Percentiles rank a stretch among this genome's conserved stretches.
Conservation (phyloP, 306 rosid genomes). For the Casuarina equisetifolia region DNA sequence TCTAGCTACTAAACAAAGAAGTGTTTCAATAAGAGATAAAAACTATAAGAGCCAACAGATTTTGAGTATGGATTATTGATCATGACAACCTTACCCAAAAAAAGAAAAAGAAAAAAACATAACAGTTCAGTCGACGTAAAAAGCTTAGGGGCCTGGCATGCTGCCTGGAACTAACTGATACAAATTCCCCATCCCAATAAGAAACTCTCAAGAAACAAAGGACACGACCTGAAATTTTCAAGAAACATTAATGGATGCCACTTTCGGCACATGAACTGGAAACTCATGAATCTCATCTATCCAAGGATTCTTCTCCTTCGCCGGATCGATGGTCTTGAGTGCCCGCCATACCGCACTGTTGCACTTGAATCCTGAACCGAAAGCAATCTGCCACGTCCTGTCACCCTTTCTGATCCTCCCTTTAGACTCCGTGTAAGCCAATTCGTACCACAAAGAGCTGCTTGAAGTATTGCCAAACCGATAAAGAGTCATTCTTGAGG, state of each 20-base stretch:
- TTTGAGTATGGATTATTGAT: not conserved
- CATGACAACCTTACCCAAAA: too few relatives aligned
- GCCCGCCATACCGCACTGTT: conserved; percentile 91
- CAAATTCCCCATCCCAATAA: not conserved
- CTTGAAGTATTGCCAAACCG: conserved; percentile 90
- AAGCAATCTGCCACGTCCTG: conserved; percentile 90
- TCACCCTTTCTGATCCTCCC: conserved; percentile 77
- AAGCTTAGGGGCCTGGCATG: too few relatives aligned
- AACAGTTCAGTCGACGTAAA: too few relatives aligned
- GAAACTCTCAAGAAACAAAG: not conserved
- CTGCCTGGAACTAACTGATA: too few relatives aligned
- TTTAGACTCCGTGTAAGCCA: conserved; percentile 80
- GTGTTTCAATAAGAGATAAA: not conserved
- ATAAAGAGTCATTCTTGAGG: conserved; percentile 82
- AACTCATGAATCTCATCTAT: conserved; percentile 76
- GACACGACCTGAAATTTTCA: not conserved
- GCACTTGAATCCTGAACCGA: conserved; percentile 94
- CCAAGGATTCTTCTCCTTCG: conserved; percentile 79
- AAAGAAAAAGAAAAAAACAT: too few relatives aligned
- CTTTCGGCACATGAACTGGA: conserved; percentile 74
- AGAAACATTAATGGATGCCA: conserved; percentile 37
- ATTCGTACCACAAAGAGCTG: conserved; percentile 87
- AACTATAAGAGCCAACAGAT: not conserved
- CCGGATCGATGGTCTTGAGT: conserved; percentile 58
- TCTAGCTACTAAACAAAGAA: not conserved